Base-by-base conservation (phyloP, 2,329 filamentous ascomycete species). In the Knufia petricola region DNA sequence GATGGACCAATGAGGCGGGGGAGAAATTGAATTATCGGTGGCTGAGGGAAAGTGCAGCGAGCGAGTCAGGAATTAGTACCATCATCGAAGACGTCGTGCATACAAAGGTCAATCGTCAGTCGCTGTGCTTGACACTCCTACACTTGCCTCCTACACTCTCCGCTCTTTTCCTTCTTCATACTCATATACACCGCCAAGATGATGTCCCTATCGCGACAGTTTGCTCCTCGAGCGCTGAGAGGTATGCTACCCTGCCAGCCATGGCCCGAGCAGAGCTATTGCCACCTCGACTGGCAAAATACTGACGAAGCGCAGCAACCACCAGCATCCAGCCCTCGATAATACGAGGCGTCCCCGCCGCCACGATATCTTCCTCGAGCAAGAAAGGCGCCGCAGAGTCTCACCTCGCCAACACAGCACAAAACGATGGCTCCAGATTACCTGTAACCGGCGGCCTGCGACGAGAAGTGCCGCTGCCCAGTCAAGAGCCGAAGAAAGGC, bases 181-280 rank as follows among this genome's bases (percentile, higher is more conserved):
- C 48, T 50, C 51, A n/a, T 19, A 17, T 48, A 58, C 46, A 47
- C 48, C 19, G 24, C 63, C 56, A 57, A 55, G 52, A 76, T 77
- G 74, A 66, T 76, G 61, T 70, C 70, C 55, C 65, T 71, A 53
- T 71, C 71, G 52, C 66, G 74, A 63, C 70, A 69, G 55, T 67
- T 71, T 52, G 72, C 71, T 59, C 70, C 73, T 63, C 68, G 76
- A 69, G 74, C 73, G 57, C 69, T 77, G 57, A 70, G 74, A 69
- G 73, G 74, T 77, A 66, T 49, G 59, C n/a, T n/a, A n/a, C n/a
- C n/a, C n/a, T n/a, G n/a, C n/a, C n/a, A n/a, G n/a, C n/a, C n/a
- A n/a, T n/a, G n/a, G n/a, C 48, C 48, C 51, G 50, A 52, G 51
- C 26, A 34, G 50, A 52, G 49, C 55, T 50, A 51, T 61, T 44